A percentile compares a stretch with the other conserved stretches of the same genome.
phyloP scores from a whole-genome alignment of 257 asterid species.

The Hygrophila difformis region DNA sequence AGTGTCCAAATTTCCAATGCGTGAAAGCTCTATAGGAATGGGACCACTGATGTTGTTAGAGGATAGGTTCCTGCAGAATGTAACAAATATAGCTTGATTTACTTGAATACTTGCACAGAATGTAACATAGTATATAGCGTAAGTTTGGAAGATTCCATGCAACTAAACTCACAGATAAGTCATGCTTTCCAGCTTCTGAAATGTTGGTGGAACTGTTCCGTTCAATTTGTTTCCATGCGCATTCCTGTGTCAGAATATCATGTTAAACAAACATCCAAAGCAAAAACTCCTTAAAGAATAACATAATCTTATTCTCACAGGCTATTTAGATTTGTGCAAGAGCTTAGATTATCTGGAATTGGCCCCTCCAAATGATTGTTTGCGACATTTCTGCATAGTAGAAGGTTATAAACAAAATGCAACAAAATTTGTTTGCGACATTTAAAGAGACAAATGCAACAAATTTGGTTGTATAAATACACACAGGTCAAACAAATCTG shows the following conservation, averaged over 20 bases:
- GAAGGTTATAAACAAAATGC: too few relatives aligned
- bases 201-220: conserved; percentile 69
- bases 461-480: conserved; percentile 2
- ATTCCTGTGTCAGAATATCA: conserved; percentile 36
- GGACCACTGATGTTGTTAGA: conserved; percentile 65
- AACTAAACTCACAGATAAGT: conserved; percentile 86
- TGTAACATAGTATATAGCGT: too few relatives aligned
- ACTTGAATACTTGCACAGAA: too few relatives aligned
- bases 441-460: too few relatives aligned
- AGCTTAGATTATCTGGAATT: conserved; percentile 85
- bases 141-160: too few relatives aligned
- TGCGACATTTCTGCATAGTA: conserved; percentile 88
- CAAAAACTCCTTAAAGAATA: too few relatives aligned
- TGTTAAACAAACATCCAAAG: too few relatives aligned
- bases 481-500: conserved; percentile 84
- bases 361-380: conserved; percentile 74
- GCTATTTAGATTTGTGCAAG: conserved; percentile 89
- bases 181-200: conserved; percentile 87
- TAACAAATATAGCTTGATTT: too few relatives aligned
- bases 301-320: conserved; percentile 45
- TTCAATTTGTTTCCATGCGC: conserved; percentile 73
- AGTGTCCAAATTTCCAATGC: conserved; percentile 88
- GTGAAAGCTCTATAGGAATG: conserved; percentile 84
- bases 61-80: conserved; percentile 82
- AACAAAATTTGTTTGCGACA: not conserved